These are phyloP conservation scores for Pascua guehoae DNA, from an alignment of 1,284 basidiomycete species.

Conservation along the genomic window DNA sequence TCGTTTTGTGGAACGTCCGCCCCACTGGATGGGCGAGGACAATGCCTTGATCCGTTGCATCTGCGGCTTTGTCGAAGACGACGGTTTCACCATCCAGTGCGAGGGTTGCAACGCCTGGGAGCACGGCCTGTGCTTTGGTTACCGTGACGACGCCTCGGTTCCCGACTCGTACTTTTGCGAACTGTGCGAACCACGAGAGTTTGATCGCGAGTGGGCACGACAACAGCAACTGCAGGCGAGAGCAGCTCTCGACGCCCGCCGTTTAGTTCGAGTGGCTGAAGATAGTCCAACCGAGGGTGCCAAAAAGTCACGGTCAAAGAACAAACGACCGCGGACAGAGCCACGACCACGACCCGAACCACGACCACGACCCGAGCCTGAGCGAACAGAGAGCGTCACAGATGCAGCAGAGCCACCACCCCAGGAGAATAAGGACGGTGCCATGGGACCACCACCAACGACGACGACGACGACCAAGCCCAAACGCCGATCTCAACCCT, in stretches of 20 bases:
- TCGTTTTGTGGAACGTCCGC: slow-evolving; percentile 12
- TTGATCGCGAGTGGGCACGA: slow-evolving; percentile 31
- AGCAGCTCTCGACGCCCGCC: slow-evolving; percentile 1
- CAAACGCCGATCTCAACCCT: slow-evolving; percentile 7
- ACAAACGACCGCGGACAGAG: slow-evolving; percentile 15
- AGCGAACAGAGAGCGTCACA: background rate
- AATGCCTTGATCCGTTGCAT: slow-evolving; percentile 49
- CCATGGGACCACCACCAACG: slow-evolving; percentile 10
- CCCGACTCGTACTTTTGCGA: slow-evolving; percentile 59
- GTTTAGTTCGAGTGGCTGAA: background rate
- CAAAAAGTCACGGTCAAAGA: slow-evolving; percentile 16
- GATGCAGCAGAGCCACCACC: background rate
- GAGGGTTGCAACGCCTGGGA: slow-evolving; percentile 86
- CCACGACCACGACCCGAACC: background rate
- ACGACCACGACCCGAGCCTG: background rate
- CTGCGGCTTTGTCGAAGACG: slow-evolving; percentile 60
- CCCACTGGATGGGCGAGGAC: slow-evolving; percentile 47
- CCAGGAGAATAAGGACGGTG: background rate
- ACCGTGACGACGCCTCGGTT: slow-evolving; percentile 60
- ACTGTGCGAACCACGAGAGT: slow-evolving; percentile 40
- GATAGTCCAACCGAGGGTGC: background rate
- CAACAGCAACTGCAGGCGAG: slow-evolving; percentile 22
- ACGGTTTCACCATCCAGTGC: slow-evolving; percentile 89
- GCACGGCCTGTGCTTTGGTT: slow-evolving; percentile 81
- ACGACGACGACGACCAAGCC: slow-evolving; percentile 5